phyloP scores from a whole-genome alignment of 176 grass and related monocot species.

The Triticum dicoccoides region DNA sequence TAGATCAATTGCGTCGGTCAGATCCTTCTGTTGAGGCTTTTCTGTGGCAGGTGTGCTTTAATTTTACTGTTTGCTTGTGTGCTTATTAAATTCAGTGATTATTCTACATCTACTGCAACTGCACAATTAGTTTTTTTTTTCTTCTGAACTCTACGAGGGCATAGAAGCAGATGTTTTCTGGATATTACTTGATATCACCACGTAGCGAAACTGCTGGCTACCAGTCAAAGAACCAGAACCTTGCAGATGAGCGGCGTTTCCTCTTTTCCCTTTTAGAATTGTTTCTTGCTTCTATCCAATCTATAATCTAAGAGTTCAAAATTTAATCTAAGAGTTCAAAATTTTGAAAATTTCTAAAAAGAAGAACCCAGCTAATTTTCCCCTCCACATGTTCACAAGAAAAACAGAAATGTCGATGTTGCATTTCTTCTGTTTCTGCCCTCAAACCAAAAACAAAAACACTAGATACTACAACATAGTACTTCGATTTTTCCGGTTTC shows the following conservation, averaged over 20 bases:
- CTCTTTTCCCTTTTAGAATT: background rate
- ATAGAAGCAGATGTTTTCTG: background rate
- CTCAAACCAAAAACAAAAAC: background rate
- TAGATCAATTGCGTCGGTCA: slow-evolving; percentile 53
- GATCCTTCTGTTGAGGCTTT: slow-evolving; percentile 68
- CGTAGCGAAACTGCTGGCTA: background rate
- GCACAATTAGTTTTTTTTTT: background rate
- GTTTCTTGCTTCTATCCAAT: background rate
- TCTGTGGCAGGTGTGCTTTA: slow-evolving; percentile 78
- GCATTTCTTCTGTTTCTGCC: background rate
- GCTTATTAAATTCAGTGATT: background rate
- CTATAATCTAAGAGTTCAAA: background rate
- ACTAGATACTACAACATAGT: background rate
- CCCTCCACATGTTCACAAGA: background rate
- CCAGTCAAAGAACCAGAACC: background rate
- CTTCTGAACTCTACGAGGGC: background rate
- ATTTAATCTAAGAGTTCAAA: background rate
- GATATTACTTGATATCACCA: background rate
- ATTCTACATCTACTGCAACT: background rate
- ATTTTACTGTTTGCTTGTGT: background rate
- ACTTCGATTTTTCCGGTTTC: background rate
- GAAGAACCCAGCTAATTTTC: background rate
- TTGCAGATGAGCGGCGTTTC: background rate
- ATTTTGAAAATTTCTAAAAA: background rate
- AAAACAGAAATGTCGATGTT: background rate